Evolutionary conservation across 1,284 basidiomycete genomes (phyloP).

Genomic region (Pseudozyma pruni): DNA sequence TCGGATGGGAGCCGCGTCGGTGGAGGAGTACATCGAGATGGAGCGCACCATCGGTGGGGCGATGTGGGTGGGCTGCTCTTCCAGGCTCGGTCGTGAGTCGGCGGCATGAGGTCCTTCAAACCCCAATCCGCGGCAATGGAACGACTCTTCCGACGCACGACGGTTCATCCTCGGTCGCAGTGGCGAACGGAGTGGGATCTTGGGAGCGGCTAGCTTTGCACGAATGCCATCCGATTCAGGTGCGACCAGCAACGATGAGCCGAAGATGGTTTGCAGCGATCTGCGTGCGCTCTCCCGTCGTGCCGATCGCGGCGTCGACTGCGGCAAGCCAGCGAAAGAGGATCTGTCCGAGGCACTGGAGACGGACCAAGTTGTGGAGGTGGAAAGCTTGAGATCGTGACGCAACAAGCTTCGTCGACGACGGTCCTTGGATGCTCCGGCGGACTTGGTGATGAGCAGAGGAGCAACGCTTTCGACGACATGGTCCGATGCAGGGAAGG

Average conservation of each 20-base stretch:
- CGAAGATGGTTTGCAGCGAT: too few relatives aligned
- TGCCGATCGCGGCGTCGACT: too few relatives aligned
- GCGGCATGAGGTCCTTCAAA: slow-evolving; percentile 1
- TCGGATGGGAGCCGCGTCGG: not conserved
- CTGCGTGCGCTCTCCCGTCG: too few relatives aligned
- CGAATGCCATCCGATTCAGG: too few relatives aligned
- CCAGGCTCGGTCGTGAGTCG: not conserved
- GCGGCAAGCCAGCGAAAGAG: too few relatives aligned
- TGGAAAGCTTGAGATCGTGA: too few relatives aligned
- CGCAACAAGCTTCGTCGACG: too few relatives aligned
- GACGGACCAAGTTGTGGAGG: too few relatives aligned
- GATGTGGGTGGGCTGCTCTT: not conserved
- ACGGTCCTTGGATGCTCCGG: too few relatives aligned
- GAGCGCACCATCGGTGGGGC: not conserved
- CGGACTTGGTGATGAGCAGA: too few relatives aligned
- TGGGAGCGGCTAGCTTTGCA: not conserved
- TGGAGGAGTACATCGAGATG: not conserved
- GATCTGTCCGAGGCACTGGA: too few relatives aligned
- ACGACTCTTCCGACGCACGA: not conserved
- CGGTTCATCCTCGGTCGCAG: not conserved
- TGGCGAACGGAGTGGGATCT: not conserved
- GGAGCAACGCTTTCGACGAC: not conserved
- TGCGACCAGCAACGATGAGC: too few relatives aligned
- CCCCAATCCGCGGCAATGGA: not conserved
- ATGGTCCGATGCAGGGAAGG: not conserved